phyloP scores from a whole-genome alignment of 805 yeast genomes.

The Barnettozyma botsteinii region DNA sequence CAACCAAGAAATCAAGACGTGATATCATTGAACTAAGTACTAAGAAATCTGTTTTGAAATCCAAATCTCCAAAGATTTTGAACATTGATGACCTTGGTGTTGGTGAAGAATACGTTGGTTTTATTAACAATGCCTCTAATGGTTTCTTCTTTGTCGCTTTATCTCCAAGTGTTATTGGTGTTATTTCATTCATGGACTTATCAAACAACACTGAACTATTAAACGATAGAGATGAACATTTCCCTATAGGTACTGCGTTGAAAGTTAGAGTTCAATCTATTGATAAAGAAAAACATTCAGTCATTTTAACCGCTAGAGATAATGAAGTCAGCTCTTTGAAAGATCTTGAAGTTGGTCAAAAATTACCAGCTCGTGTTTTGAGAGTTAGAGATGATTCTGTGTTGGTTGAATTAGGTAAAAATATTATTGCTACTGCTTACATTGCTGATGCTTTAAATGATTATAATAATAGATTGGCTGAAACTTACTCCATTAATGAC shows the following conservation, averaged over 20 bases:
- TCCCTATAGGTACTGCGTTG: constrained; percentile 70
- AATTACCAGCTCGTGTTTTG: constrained; percentile 56
- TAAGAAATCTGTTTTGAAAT: constrained; percentile 41
- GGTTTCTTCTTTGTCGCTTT: constrained; percentile 65
- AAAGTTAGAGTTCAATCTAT: constrained; percentile 47
- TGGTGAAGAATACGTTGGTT: constrained; percentile 52
- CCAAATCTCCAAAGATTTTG: constrained; percentile 27
- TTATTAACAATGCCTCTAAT: constrained; percentile 55
- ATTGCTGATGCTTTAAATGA: constrained; percentile 75
- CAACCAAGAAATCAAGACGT: constrained; percentile 50
- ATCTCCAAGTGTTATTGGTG: constrained; percentile 63
- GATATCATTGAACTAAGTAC: constrained; percentile 61
- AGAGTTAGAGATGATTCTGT: constrained; percentile 55
- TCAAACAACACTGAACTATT: constrained; percentile 45
- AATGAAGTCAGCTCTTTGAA: constrained; percentile 35
- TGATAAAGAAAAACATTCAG: constrained; percentile 48
- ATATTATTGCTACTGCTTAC: constrained; percentile 56
- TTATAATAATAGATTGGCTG: constrained; percentile 48
- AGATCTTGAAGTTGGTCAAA: constrained; percentile 49
- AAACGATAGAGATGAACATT: constrained; percentile 45
- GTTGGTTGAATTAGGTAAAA: constrained; percentile 62
- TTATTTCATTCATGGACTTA: constrained; percentile 58
- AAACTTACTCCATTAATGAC: constrained; percentile 44
- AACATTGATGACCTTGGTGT: constrained; percentile 38
- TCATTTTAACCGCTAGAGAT: constrained; percentile 45